Evolutionary conservation across 371 early-diverging fungal genomes (phyloP), one percentile per base, ranked within the genome.

Genomic region (Actinomucor elegans): DNA sequence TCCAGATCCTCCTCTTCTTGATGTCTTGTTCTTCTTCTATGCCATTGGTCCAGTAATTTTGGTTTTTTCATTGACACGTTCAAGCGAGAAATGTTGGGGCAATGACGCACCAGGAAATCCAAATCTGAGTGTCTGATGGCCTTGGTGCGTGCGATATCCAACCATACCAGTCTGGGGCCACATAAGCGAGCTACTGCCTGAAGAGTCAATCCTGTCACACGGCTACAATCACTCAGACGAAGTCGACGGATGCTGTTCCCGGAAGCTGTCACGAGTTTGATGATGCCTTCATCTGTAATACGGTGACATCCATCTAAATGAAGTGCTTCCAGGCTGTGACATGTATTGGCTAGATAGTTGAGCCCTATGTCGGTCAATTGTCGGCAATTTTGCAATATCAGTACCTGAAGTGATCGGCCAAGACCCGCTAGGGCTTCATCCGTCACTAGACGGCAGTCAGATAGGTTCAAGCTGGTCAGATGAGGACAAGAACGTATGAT

Each of bases 301-400:
- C 52, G 49, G 7, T 27, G 35, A 50, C 69, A 69, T 9, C 66
- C 59, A 44, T 57, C 56, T 28, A 69, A 28, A 41, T 61, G 53
- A 20, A 69, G 43, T 14, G 47, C 48, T 14, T 59, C 44, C 2
- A 69, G 35, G 1, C 37, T 21, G 17, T 47, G 27, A 24, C 62
- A 65, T 17, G 28, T 35, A 18, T 44, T 40, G 27, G 57, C 48
- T 27, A 73, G 46, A 35, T 50, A 52, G 14, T 32, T 14, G 12
- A 73, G 49, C 21, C 67, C 61, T 34, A 33, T 33, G 32, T 69
- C 67, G 37, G 66, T 67, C 27, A 73, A 53, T 32, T 60, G 58
- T 42, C 52, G 58, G 59, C 74, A 73, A 21, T 61, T 52, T 38
- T 67, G 55, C 11, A 73, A 33, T 5, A 42, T 45, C 7, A 73